Conservation (phyloP, 2,329 filamentous ascomycete species). For the Aureobasidium namibiae region DNA sequence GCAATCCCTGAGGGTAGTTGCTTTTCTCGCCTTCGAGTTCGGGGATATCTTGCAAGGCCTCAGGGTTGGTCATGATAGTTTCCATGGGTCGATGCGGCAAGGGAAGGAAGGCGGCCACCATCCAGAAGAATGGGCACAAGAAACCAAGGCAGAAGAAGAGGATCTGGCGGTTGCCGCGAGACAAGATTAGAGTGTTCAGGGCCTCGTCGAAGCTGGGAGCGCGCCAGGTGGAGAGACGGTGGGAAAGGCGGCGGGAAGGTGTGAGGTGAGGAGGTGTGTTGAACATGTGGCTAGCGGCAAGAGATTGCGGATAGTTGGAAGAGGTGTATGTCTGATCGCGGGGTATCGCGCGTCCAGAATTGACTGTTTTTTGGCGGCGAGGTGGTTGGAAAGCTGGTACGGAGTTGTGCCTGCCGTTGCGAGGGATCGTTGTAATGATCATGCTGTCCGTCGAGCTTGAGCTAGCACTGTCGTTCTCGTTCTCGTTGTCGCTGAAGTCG, state of each 20-base stretch:
- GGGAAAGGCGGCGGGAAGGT: conserved; percentile 19
- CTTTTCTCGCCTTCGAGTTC: conserved; percentile 7
- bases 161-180: conserved; percentile 28
- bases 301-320: neutral
- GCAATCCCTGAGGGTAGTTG: neutral
- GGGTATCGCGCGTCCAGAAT: neutral
- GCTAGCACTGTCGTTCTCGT: too few species aligned
- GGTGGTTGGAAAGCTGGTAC: neutral
- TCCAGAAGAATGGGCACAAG: conserved; percentile 28
- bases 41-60: neutral
- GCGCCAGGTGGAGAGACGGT: conserved; percentile 24
- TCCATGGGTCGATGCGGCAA: conserved; percentile 22
- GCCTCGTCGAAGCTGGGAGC: conserved; percentile 28
- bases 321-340: conserved; percentile 8
- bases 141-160: conserved; percentile 29
- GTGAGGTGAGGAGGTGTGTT: conserved; percentile 21
- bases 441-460: conserved; percentile 13
- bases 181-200: conserved; percentile 24
- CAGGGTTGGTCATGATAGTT: conserved; percentile 20
- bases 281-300: conserved; percentile 15
- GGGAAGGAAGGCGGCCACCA: conserved; percentile 27
- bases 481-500: neutral
- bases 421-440: conserved; percentile 14
- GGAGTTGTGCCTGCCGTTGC: neutral
- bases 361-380: neutral